These are phyloP conservation scores for Aspergillus eucalypticola DNA, from an alignment of 2,329 filamentous ascomycete genomes.

Conservation along the genomic window DNA sequence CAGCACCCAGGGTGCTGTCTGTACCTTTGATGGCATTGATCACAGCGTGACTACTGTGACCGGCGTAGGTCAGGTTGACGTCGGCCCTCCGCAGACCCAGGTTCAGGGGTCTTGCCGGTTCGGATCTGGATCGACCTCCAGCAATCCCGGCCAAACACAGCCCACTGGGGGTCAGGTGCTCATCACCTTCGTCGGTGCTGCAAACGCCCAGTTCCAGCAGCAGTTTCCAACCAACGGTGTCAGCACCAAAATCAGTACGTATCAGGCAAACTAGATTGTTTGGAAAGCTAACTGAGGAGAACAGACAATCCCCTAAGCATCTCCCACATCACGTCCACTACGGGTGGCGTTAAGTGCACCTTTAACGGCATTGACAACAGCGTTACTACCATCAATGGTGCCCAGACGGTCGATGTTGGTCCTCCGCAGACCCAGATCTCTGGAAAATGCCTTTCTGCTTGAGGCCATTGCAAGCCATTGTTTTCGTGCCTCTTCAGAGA, in stretches of 20 bases:
- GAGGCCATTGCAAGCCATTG: not conserved
- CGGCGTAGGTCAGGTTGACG: slow-evolving; percentile 19
- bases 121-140: not conserved
- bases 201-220: slow-evolving; percentile 10
- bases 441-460: slow-evolving; percentile 9
- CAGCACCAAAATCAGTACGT: slow-evolving; percentile 3
- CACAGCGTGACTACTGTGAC: slow-evolving; percentile 19
- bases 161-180: not conserved
- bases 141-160: not conserved
- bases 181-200: slow-evolving; percentile 9
- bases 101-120: slow-evolving; percentile 18
- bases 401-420: slow-evolving; percentile 14
- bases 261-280: not conserved
- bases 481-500: not conserved
- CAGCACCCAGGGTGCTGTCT: slow-evolving; percentile 10
- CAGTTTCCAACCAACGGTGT: not conserved
- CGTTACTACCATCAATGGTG: slow-evolving; percentile 8
- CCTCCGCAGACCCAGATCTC: slow-evolving; percentile 15
- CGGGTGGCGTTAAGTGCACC: not conserved
- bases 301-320: slow-evolving; percentile 10
- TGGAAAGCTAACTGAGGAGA: not conserved
- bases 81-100: slow-evolving; percentile 29
- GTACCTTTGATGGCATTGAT: slow-evolving; percentile 25
- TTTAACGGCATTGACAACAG: slow-evolving; percentile 12
- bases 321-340: slow-evolving; percentile 11